Base-by-base conservation (phyloP, 352 stramenopile species). In the Globisporangium takayamanum region DNA sequence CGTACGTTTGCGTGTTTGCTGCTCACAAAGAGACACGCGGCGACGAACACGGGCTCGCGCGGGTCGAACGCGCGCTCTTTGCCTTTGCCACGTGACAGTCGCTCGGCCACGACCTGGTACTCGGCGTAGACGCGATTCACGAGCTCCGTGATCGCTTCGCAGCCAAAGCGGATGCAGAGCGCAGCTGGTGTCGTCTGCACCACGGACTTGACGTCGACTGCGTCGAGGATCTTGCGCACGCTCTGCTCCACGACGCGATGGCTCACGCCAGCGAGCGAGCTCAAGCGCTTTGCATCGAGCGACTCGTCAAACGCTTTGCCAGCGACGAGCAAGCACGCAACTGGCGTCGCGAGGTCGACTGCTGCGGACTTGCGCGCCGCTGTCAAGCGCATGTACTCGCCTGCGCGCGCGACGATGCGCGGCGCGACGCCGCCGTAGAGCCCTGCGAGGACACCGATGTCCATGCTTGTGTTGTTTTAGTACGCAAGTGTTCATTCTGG, bases 141-240 rank as follows among this genome's bases (percentile, higher is more conserved):
- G 49, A 83, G 73, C 60, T 88, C 78, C 16, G 75, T 76, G 53
- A 92, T 78, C 18, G 62, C 68, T 42, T 83, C 74, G 44, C 81
- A 92, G 44, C 81, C 81, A 39, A 88, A 85, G 26, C 84, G 81
- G 59, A 92, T 85, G 50, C 81, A 92, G 8, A 92, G 66, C 8
- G 78, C 74, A 5, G 74, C 62, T 4, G 78, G 72, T 2, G 76
- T 79, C 22, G 72, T 72, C 59, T 79, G 68, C 8, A 87, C 63
- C 11, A 84, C 67, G 3, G 70, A 70, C 16, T 64, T 62, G 22
- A 77, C 69, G 50, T 73, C 72, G 36, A 90, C 73, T 4, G 70
- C 71, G 53, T 79, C 64, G 16, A 83, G 47, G 48, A 90, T 71
- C 39, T 84, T 83, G 50, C 71, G 74, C 55, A 83, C 65, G 5